A percentile compares a stretch with the other conserved stretches of the same genome.
Evolutionary conservation across 2,329 filamentous ascomycete genomes (phyloP).

Genomic region (Aspergillus sp.): DNA sequence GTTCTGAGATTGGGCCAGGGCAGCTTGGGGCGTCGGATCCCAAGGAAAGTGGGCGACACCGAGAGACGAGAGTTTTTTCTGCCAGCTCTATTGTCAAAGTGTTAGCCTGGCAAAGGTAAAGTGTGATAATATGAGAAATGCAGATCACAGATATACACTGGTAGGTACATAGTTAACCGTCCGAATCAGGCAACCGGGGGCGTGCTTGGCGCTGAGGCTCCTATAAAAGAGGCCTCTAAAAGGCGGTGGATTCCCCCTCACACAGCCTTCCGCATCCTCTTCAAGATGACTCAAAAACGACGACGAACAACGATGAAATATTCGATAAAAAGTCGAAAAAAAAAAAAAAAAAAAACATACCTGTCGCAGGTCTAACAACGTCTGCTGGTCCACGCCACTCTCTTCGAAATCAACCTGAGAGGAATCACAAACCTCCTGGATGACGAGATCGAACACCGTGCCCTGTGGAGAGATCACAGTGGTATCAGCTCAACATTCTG

Average conservation of each 20-base stretch:
- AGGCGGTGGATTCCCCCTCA: slow-evolving; percentile 31
- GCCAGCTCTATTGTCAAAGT: slow-evolving; percentile 67
- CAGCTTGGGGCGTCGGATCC: slow-evolving; percentile 66
- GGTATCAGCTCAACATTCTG: slow-evolving; percentile 21
- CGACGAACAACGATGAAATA: too few relatives aligned
- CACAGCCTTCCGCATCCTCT: slow-evolving; percentile 28
- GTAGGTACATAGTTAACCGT: too few relatives aligned
- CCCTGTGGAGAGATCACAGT: slow-evolving; percentile 45
- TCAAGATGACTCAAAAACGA: too few relatives aligned
- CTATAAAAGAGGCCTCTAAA: slow-evolving; percentile 31
- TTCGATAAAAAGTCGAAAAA: slow-evolving; percentile 2
- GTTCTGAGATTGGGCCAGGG: slow-evolving; percentile 36
- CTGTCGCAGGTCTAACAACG: slow-evolving; percentile 78
- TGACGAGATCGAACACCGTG: slow-evolving; percentile 79
- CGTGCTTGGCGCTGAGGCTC: slow-evolving; percentile 13
- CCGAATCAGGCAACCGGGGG: neutral
- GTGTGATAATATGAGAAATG: neutral
- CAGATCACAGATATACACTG: too few relatives aligned
- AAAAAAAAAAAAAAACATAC: slow-evolving; percentile 50
- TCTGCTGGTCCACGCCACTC: slow-evolving; percentile 80
- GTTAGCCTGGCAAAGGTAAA: neutral
- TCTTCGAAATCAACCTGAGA: slow-evolving; percentile 96
- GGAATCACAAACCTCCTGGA: slow-evolving; percentile 83
- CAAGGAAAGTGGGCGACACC: slow-evolving; percentile 86
- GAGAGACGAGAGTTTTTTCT: slow-evolving; percentile 77